These are phyloP conservation scores for Amanita exitialis DNA, from an alignment of 768 basidiomycete species.

Conservation along the genomic window DNA sequence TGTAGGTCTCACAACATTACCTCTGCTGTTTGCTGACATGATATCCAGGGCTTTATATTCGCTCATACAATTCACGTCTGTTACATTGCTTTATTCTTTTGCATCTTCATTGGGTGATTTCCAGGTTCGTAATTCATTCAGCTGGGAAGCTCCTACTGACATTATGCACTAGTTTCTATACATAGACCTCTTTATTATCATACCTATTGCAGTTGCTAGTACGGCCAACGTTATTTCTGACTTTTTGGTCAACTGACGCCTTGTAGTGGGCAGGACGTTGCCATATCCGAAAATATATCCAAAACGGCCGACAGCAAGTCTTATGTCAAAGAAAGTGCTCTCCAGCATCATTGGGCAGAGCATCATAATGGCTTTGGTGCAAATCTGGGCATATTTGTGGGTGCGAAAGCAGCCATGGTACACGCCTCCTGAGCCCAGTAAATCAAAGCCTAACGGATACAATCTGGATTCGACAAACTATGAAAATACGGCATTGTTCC, in stretches of 20 bases:
- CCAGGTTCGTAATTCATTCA: slow-evolving; percentile 45
- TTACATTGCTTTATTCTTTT: slow-evolving; percentile 92
- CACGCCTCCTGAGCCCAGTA: slow-evolving; percentile 43
- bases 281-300: slow-evolving; percentile 81
- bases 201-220: slow-evolving; percentile 96
- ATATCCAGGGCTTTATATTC: slow-evolving; percentile 87
- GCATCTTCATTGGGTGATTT: slow-evolving; percentile 95
- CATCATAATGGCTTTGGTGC: slow-evolving; percentile 70
- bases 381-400: slow-evolving; percentile 87
- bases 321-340: slow-evolving; percentile 93
- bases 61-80: slow-evolving; percentile 97
- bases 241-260: slow-evolving; percentile 6
- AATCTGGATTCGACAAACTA: slow-evolving; percentile 79
- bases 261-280: slow-evolving; percentile 86
- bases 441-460: slow-evolving; percentile 41
- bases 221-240: slow-evolving; percentile 21
- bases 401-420: slow-evolving; percentile 86
- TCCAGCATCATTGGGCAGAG: slow-evolving; percentile 92
- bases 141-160: slow-evolving; percentile 8
- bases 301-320: slow-evolving; percentile 88
- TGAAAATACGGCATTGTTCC: slow-evolving; percentile 88
- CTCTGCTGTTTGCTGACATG: slow-evolving; percentile 7
- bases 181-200: slow-evolving; percentile 96
- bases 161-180: slow-evolving; percentile 67
- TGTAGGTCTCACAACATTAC: slow-evolving; percentile 45